Evolutionary conservation across 176 grass and related monocot species (phyloP).

Genomic region (Oryza coarctata): DNA sequence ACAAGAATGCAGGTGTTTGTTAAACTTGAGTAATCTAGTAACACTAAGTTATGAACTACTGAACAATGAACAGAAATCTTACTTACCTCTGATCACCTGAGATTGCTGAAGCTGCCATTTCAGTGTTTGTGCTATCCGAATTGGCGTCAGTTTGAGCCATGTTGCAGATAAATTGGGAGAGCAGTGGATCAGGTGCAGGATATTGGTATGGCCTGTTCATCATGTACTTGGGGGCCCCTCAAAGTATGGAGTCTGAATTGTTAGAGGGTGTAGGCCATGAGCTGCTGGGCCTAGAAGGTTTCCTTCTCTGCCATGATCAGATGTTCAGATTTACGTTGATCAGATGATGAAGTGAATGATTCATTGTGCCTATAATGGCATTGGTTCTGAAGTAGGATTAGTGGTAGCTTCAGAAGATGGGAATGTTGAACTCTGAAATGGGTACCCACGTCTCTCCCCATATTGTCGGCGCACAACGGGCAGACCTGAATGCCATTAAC

Average conservation of each 20-base stretch:
- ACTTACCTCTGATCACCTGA: constrained; percentile 49
- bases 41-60: background rate
- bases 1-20: background rate
- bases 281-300: constrained; percentile 54
- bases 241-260: constrained; percentile 38
- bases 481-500: constrained; percentile 59
- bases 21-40: background rate
- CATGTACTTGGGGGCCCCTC: constrained; percentile 30
- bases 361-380: background rate
- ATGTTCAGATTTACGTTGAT: background rate
- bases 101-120: background rate
- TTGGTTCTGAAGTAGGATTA: background rate
- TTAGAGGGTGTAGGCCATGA: constrained; percentile 36
- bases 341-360: background rate
- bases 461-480: constrained; percentile 70
- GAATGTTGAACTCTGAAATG: constrained; percentile 72
- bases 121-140: background rate
- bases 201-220: constrained; percentile 30
- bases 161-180: constrained; percentile 71
- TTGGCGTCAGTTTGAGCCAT: background rate
- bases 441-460: constrained; percentile 67
- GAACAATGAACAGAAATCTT: background rate
- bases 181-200: constrained; percentile 60
- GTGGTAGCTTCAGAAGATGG: constrained; percentile 62
- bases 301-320: constrained; percentile 77